Evolutionary conservation across 2,329 filamentous ascomycete genomes (phyloP), one percentile per base, ranked within the genome.

Genomic region (Colletotrichum spaethianum): DNA sequence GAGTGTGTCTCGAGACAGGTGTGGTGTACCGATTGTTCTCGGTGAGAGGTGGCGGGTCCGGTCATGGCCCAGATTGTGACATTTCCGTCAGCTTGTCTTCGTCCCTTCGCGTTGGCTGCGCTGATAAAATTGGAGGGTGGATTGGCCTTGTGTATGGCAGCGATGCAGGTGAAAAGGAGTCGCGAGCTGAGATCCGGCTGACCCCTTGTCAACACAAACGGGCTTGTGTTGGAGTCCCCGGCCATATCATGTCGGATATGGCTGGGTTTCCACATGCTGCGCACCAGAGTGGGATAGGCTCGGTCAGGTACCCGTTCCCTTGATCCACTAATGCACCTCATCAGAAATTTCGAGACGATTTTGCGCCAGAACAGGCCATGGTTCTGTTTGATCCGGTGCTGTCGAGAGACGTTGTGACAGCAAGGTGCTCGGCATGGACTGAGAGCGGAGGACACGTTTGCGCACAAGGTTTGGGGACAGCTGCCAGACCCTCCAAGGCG

Each of bases 291-390:
- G 70, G 66, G 53, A 70, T 70, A 70, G 70, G 59, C 44, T 64
- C 60, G 64, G 64, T 52, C 69, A 63, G 57, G 66, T 72, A 72
- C 53, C 70, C 53, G 70, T 72, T 60, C 56, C 23, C 70, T 69
- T 69, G 70, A 72, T 72, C 70, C 70, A 72, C 70, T 72, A 72
- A 72, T 72, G 70, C 65, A 72, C 65, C 60, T 72, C 53, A 56
- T 72, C 65, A 69, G 55, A 70, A 72, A 44, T 64, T 72, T 72
- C 70, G 53, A 63, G 65, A 50, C 53, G 53, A 33, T 60, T 60
- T 64, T 70, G 52, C 70, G 70, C 60, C 66, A 64, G 70, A 69
- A 48, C 65, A 70, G 66, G 59, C 66, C 66, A 72, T 60, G 33
- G 28, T 48, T 44, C 50, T 52, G 59, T 50, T 44, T 63, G 42